phyloP scores from a whole-genome alignment of 2,329 filamentous ascomycete species.

The Fusarium nematophilum region DNA sequence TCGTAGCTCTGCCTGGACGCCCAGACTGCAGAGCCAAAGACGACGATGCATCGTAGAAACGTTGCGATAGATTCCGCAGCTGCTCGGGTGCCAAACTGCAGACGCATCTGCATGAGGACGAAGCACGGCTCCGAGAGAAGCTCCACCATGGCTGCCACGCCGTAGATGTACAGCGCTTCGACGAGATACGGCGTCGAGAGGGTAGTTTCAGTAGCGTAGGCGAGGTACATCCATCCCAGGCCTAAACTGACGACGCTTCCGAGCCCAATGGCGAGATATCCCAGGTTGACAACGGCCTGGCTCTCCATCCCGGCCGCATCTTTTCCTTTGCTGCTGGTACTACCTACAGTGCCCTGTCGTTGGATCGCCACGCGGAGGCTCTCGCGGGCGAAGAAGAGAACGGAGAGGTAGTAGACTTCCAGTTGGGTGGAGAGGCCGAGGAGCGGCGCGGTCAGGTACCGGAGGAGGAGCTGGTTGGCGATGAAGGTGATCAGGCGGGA shows the following conservation, averaged over 20 bases:
- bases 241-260: conserved; percentile 72
- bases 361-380: conserved; percentile 92
- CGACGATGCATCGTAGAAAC: conserved; percentile 78
- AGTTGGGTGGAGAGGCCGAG: conserved; percentile 90
- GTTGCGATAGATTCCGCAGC: conserved; percentile 86
- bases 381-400: conserved; percentile 95
- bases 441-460: conserved; percentile 85
- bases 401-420: conserved; percentile 90
- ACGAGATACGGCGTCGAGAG: conserved; percentile 73
- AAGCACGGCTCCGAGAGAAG: conserved; percentile 90
- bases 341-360: conserved; percentile 64
- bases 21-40: conserved; percentile 77
- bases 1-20: conserved; percentile 61
- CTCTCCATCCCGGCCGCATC: conserved; percentile 52
- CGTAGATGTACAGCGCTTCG: conserved; percentile 65
- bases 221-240: conserved; percentile 76
- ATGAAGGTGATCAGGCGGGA: conserved; percentile 92
- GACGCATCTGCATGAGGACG: conserved; percentile 83
- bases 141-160: conserved; percentile 73
- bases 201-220: conserved; percentile 58
- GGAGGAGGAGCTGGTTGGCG: conserved; percentile 90
- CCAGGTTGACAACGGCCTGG: conserved; percentile 88
- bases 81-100: conserved; percentile 84
- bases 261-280: conserved; percentile 79
- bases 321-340: conserved; percentile 9